Evolutionary conservation across 2,329 filamentous ascomycete species (phyloP).

Genomic region (Ophiosphaerella narmari): DNA sequence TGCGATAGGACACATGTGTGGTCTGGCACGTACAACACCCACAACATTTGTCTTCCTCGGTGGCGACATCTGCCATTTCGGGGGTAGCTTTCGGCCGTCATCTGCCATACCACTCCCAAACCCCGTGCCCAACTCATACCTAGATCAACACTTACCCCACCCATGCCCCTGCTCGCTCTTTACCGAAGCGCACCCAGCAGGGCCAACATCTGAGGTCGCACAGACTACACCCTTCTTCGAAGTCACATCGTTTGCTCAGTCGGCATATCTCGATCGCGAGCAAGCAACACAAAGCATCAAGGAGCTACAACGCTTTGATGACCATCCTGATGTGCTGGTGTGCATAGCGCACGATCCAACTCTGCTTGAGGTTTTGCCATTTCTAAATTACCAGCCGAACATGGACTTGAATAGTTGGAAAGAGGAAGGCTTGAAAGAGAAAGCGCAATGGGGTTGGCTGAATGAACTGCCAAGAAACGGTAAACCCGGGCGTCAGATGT

Average conservation of each 20-base stretch:
- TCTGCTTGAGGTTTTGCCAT: constrained; percentile 8
- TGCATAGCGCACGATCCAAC: constrained; percentile 21
- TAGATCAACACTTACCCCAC: constrained; percentile 9
- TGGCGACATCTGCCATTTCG: constrained; percentile 25
- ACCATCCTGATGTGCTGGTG: constrained; percentile 11
- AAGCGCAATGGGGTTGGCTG: constrained; percentile 20
- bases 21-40: constrained; percentile 49
- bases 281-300: constrained; percentile 13
- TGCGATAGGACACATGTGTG: constrained; percentile 54
- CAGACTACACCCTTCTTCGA: constrained; percentile 15
- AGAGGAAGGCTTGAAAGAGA: constrained; percentile 11
- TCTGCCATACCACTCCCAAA: constrained; percentile 9
- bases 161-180: constrained; percentile 17
- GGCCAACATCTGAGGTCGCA: constrained; percentile 1
- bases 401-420: constrained; percentile 6
- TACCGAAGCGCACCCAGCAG: constrained; percentile 10
- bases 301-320: constrained; percentile 14
- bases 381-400: constrained; percentile 7
- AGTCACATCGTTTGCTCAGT: constrained; percentile 12
- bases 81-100: constrained; percentile 22
- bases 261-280: constrained; percentile 16
- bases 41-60: constrained; percentile 26
- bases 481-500: constrained; percentile 11
- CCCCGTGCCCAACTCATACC: constrained; percentile 9
- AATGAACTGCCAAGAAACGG: constrained; percentile 16